Evolutionary conservation across 352 stramenopile genomes (phyloP), one percentile per base, ranked within the genome.

Genomic region (Phytophthora agathidicida): DNA sequence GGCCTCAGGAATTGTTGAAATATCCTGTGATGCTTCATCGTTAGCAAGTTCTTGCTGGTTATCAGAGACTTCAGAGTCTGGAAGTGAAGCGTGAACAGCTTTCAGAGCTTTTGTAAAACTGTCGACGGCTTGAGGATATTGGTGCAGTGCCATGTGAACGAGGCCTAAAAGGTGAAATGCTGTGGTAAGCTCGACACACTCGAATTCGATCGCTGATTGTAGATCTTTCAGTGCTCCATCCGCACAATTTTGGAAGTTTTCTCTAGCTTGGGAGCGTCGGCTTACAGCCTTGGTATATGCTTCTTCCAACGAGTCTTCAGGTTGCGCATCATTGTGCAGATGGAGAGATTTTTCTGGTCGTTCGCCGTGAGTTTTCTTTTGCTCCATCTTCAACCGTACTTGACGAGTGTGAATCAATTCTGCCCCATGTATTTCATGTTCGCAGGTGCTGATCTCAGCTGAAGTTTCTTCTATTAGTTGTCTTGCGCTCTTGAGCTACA

Each of bases 101-200:
- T 67, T 16, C 3, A 89, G 35, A 0, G 75, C 80, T 9, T 62
- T 65, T 11, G 80, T 83, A 22, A 88, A 83, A 24, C 60, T 83
- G 16, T 44, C 39, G 36, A 78, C 58, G 1, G 80, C 77, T 5
- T 71, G 43, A 0, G 38, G 42, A 38, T 75, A 75, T 45, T 78
- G 38, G 8, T 67, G 48, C 17, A 57, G 38, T 13, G 52, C 51
- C 59, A 80, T 78, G 44, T 79, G 67, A 8, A 72, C 47, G 8
- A 77, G 59, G 1, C 76, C 79, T 54, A 74, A 45, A 14, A 86
- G 27, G 20, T 73, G 64, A 38, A 67, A 65, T 1, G 59, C 66
- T 4, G 79, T 86, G 6, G 66, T 37, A 7, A 71, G 38, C 27
- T 86, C 78, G 0, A 42, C 13, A 11, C 30, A 47, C 20, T 62